A percentile compares a stretch with the other conserved stretches of the same genome.
These are phyloP conservation scores for Blastocystis sp. DNA, from an alignment of 352 stramenopile species.

Conservation along the genomic window DNA sequence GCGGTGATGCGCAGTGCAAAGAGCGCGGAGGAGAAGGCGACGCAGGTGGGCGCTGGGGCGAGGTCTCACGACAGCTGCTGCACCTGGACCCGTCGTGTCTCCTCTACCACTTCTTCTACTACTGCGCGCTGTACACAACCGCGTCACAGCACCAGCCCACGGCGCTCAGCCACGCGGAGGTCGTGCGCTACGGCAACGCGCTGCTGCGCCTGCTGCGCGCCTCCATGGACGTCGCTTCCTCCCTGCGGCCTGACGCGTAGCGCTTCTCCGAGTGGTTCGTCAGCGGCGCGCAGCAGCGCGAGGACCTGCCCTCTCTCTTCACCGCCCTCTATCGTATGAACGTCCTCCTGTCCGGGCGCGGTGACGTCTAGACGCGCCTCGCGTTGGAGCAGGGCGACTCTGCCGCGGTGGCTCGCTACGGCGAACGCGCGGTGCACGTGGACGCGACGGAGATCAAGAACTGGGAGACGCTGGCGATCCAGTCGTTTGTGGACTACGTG, in stretches of 20 bases:
- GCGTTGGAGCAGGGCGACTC: neutral
- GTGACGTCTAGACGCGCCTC: neutral
- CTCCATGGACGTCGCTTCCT: neutral
- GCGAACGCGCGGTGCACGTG: neutral
- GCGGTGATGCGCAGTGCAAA: neutral
- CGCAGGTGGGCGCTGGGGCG: neutral
- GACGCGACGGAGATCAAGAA: conserved; percentile 14
- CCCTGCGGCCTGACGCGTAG: neutral
- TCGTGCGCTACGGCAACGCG: neutral
- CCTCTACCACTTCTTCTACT: neutral
- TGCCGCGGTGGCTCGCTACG: neutral
- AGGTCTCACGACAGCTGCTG: neutral
- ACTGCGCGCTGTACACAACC: neutral
- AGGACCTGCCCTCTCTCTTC: neutral
- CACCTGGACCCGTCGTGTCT: neutral
- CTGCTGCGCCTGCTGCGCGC: neutral
- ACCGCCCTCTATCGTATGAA: neutral
- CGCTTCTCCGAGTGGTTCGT: neutral
- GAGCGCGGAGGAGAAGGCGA: neutral
- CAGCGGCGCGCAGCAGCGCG: neutral
- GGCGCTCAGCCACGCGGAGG: neutral
- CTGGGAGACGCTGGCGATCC: conserved; percentile 47
- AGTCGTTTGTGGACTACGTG: conserved; percentile 19
- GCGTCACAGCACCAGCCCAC: neutral
- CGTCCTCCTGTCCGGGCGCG: too few species aligned